Percentiles rank a stretch among this genome's conserved stretches.
Conservation (phyloP, 345 rosid genomes). For the Salix viminalis region DNA sequence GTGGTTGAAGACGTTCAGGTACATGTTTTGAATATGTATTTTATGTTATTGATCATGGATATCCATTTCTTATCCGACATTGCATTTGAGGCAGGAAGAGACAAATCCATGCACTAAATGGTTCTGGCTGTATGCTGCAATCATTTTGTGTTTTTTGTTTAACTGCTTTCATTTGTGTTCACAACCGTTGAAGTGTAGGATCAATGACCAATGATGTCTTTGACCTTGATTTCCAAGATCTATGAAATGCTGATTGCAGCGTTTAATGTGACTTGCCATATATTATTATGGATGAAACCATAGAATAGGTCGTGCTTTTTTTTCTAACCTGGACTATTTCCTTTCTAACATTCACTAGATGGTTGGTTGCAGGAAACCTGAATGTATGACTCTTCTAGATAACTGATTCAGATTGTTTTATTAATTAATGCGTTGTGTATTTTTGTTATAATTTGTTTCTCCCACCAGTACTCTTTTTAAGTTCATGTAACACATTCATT, state of each 20-base stretch:
- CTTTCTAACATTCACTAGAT: background rate
- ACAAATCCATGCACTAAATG: background rate
- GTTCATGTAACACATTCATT: background rate
- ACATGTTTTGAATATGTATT: constrained; percentile 7
- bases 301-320: background rate
- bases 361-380: background rate
- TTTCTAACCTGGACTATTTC: background rate
- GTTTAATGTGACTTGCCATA: background rate
- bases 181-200: background rate
- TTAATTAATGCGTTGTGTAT: background rate
- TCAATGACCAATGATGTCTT: background rate
- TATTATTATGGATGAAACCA: background rate
- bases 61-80: background rate
- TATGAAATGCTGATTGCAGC: background rate
- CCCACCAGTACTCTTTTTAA: background rate
- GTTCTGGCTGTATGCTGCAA: background rate
- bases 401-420: background rate
- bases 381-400: background rate
- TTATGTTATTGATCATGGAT: background rate
- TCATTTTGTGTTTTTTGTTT: background rate
- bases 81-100: background rate
- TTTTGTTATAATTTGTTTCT: background rate
- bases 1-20: constrained; percentile 99
- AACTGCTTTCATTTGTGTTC: background rate
- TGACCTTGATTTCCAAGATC: background rate